Base-by-base conservation (phyloP, 2,329 filamentous ascomycete species). In the Chalaropsis ovoidea region DNA sequence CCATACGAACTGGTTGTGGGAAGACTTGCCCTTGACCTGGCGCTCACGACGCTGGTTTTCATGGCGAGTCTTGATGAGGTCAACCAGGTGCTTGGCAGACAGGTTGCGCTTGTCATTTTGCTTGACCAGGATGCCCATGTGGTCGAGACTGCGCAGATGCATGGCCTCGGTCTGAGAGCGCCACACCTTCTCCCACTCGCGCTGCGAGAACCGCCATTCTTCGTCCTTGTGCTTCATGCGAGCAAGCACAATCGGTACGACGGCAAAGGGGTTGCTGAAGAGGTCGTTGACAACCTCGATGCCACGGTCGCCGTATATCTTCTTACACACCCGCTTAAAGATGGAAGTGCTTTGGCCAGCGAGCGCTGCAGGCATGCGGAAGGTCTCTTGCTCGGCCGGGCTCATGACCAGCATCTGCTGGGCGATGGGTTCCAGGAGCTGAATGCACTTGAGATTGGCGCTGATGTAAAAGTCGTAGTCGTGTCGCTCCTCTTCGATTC, bases 131-230 rank as follows among this genome's bases (percentile, higher is more conserved):
- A 95, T 91, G 22, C 91, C 91, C 82, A 97, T 95, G 72, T 99
- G 94, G 72, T 99, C 94, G 63, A 99, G 84, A 74, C 91, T 96
- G 78, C 91, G 95, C 77, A 95, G 89, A 76, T 96, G 95, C 78
- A 95, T 93, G 72, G 88, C 87, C 73, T 95, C 88, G 27, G 93
- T 97, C 77, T 97, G 94, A 62, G 90, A 87, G 69, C 94, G 90
- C 94, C 94, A 99, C 7, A 99, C 91, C 76, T 96, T 96, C 75
- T 97, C 92, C 94, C 94, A 99, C 74, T 99, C 95, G 41, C 94
- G 90, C 80, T 89, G 92, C 5, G 90, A 93, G 70, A 95, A 92
- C 69, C 95, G 90, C 94, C 94, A 99, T 72, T 97, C 92, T 75
- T 99, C 94, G 56, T 95, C 87, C 74, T 97, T 96, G 72, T 95